A percentile compares a stretch with the other conserved stretches of the same genome.
Conservation (phyloP, 345 rosid species). For the Bruguiera gymnorhiza region DNA sequence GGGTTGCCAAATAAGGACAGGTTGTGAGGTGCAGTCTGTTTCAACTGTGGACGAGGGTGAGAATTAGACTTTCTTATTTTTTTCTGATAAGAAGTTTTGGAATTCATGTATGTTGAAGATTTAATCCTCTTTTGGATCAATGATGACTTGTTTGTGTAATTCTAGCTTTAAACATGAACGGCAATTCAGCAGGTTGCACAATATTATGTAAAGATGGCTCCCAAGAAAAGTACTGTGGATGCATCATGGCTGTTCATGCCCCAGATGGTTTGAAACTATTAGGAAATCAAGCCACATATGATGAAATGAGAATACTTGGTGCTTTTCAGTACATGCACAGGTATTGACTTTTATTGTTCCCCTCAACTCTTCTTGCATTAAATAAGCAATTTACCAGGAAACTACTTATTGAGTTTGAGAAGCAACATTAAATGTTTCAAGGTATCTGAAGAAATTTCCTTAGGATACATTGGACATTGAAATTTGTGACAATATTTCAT, state of each 20-base stretch:
- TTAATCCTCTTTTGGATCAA: neutral
- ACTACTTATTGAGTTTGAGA: no score
- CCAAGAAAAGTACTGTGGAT: constrained; percentile 42
- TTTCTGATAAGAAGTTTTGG: neutral
- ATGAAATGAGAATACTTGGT: constrained; percentile 74
- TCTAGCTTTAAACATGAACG: constrained; percentile 1
- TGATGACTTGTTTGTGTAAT: neutral
- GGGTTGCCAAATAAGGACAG: constrained; percentile 66
- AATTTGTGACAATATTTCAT: neutral
- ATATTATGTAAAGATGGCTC: constrained; percentile 48
- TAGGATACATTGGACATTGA: neutral
- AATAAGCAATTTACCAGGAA: no score
- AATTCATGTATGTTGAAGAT: no score
- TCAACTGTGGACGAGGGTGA: constrained; percentile 43
- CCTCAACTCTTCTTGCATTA: neutral
- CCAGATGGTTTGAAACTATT: constrained; percentile 71
- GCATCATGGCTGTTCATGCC: constrained; percentile 69
- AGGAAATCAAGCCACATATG: constrained; percentile 61
- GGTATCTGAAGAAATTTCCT: no score
- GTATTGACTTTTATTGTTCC: constrained; percentile 28
- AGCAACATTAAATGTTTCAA: no score
- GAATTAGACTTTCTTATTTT: neutral
- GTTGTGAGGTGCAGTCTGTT: constrained; percentile 52
- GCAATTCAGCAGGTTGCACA: constrained; percentile 40
- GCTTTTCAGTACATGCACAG: constrained; percentile 83